Evolutionary conservation across 768 basidiomycete species (phyloP).

Genomic region (Hypholoma sublateritium): DNA sequence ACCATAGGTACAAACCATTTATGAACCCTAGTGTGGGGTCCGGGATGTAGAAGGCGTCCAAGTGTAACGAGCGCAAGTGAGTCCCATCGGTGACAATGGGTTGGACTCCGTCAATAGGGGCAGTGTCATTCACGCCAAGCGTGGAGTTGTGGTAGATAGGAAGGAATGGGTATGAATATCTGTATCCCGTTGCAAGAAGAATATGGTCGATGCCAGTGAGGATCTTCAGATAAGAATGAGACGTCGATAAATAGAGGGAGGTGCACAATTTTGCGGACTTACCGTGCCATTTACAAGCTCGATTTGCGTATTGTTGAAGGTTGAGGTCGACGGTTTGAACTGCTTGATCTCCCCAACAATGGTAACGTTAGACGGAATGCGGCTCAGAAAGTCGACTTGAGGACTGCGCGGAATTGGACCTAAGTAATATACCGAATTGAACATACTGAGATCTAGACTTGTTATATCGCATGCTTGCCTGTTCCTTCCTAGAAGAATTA

Average conservation of each 20-base stretch:
- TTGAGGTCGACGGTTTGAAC: constrained; percentile 25
- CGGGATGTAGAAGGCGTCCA: constrained; percentile 42
- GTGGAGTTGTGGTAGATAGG: constrained; percentile 35
- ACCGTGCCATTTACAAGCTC: constrained; percentile 39
- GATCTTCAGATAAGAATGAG: too few relatives aligned
- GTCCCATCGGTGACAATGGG: constrained; percentile 39
- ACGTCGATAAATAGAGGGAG: too few relatives aligned
- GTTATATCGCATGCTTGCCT: too few relatives aligned
- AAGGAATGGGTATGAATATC: constrained; percentile 44
- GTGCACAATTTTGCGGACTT: too few relatives aligned
- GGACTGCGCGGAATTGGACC: too few relatives aligned
- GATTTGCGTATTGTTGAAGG: constrained; percentile 26
- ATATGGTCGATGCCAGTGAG: constrained; percentile 35
- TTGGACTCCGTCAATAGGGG: constrained; percentile 17
- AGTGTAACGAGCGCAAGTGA: constrained; percentile 37
- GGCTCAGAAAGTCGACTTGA: constrained; percentile 15
- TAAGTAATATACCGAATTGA: too few relatives aligned
- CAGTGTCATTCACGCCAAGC: constrained; percentile 22
- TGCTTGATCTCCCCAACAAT: constrained; percentile 38
- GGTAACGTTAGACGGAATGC: constrained; percentile 33
- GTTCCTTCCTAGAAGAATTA: too few relatives aligned
- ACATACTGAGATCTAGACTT: too few relatives aligned
- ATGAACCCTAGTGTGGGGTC: constrained; percentile 44
- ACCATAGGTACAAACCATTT: constrained; percentile 21
- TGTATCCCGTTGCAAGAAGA: constrained; percentile 40